Base-by-base conservation (phyloP, 495 filamentous ascomycete species). In the Penicillium chermesinum region DNA sequence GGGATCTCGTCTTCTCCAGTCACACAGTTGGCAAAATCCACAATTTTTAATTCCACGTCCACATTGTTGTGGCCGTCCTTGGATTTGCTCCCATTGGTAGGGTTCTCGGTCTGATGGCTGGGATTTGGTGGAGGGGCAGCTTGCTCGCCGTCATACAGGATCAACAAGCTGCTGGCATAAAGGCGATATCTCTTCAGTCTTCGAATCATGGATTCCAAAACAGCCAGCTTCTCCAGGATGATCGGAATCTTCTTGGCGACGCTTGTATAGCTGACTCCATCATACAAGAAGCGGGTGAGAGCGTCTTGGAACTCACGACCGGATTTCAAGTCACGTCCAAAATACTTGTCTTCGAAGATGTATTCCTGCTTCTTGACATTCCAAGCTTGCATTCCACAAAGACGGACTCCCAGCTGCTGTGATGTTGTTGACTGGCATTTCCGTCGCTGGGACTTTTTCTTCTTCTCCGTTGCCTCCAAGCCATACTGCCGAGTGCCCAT, bases 401-500 rank as follows among this genome's bases (percentile, higher is more conserved):
- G 80, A 19, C 93, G 83, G 7, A 98, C 93, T 7, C 93, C 93
- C 1, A 97, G 77, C 67, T 91, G 82, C 49, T 85, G 84, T 2
- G 93, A 96, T 1, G 93, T 98, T 5, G 93, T 98, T 48, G 79
- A 82, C 50, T 88, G 86, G 62, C 91, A 96, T 64, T 98, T 98
- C 43, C 84, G 84, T 39, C 87, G 81, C 65, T 98, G 93, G 0
- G 93, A 96, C 46, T 87, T 83, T 48, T 89, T 87, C 63, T 98
- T 98, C 69, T 93, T 91, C 34, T 91, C 84, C 41, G 77, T 80
- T 7, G 93, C 93, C 50, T 96, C 91, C n/a, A 96, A 79, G 12
- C 93, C 93, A 66, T 96, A 96, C 63, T 98, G 93, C 2, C 93
- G 83, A n/a, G 93, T 98, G 9, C 93, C 93, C 93, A 98, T 98